phyloP scores from a whole-genome alignment of 1,284 basidiomycete species.

The Melanopsichium pennsylvanicum region DNA sequence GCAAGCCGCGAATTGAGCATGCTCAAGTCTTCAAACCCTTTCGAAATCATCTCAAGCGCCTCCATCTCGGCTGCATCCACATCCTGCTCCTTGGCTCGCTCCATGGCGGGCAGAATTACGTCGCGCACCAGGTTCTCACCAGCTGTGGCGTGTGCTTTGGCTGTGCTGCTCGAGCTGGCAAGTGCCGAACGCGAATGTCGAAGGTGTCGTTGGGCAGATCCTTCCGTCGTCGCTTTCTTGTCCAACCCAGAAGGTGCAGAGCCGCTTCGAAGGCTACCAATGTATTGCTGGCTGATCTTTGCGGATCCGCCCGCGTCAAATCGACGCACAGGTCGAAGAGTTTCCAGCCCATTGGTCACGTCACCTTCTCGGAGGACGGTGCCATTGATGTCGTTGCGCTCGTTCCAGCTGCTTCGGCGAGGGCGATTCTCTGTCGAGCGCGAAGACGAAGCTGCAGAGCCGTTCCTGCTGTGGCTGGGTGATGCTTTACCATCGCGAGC shows the following conservation, averaged over 20 bases:
- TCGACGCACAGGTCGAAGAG: constrained; percentile 89
- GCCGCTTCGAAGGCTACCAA: constrained; percentile 69
- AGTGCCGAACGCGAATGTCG: constrained; percentile 42
- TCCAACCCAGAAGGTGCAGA: constrained; percentile 28
- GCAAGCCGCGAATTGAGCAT: constrained; percentile 82
- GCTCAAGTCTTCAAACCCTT: constrained; percentile 85
- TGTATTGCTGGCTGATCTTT: constrained; percentile 80
- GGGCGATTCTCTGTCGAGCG: constrained; percentile 13
- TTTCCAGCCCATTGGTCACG: constrained; percentile 73
- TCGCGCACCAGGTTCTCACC: constrained; percentile 51
- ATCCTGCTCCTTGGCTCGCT: constrained; percentile 69
- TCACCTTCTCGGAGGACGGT: constrained; percentile 81
- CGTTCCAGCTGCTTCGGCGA: constrained; percentile 66
- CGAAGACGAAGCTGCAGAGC: constrained; percentile 25
- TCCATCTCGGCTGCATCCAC: constrained; percentile 88
- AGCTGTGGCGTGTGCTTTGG: constrained; percentile 32
- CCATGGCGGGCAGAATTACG: constrained; percentile 55
- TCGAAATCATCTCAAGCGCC: constrained; percentile 83
- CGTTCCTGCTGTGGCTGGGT: constrained; percentile 32
- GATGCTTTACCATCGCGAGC: constrained; percentile 44
- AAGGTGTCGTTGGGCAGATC: constrained; percentile 12
- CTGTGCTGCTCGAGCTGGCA: constrained; percentile 25
- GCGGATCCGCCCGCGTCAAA: constrained; percentile 81
- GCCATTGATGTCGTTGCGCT: constrained; percentile 75
- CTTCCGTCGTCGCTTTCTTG: constrained; percentile 1